phyloP scores from a whole-genome alignment of 768 basidiomycete genomes.

The Cubamyces sp. region DNA sequence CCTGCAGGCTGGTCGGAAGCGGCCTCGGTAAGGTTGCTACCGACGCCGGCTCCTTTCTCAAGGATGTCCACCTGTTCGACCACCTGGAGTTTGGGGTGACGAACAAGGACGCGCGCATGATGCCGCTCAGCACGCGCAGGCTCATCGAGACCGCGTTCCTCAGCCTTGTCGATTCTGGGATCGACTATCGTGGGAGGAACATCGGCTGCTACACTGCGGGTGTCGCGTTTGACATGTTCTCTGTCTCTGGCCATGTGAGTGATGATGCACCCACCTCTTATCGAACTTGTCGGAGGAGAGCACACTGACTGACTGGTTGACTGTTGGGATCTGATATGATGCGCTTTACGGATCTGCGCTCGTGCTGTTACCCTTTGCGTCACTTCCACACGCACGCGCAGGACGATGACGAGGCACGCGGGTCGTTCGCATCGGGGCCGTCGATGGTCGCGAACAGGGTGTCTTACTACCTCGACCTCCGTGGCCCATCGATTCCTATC shows the following conservation, averaged over 20 bases:
- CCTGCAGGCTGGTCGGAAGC: neutral
- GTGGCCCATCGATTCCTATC: constrained; percentile 52
- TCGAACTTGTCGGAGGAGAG: too few relatives aligned
- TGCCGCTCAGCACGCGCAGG: constrained; percentile 41
- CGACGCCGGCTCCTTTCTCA: constrained; percentile 40
- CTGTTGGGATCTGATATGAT: too few relatives aligned
- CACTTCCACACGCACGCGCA: constrained; percentile 18
- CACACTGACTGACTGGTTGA: too few relatives aligned
- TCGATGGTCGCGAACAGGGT: constrained; percentile 46
- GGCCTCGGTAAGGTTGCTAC: constrained; percentile 26
- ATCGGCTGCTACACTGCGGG: constrained; percentile 48
- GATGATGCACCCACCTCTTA: too few relatives aligned
- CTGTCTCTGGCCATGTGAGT: constrained; percentile 13
- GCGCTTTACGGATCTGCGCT: too few relatives aligned
- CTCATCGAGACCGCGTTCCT: constrained; percentile 45
- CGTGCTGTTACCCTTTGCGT: too few relatives aligned
- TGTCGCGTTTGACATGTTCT: constrained; percentile 22
- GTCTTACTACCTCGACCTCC: constrained; percentile 45
- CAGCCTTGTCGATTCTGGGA: constrained; percentile 51
- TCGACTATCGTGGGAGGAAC: constrained; percentile 47
- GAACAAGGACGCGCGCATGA: constrained; percentile 39
- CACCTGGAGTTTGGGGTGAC: constrained; percentile 46
- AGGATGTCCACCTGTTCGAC: constrained; percentile 42
- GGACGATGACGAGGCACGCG: constrained; percentile 41
- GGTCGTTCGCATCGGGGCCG: constrained; percentile 41